Percentiles rank a stretch among this genome's conserved stretches.
Evolutionary conservation across 176 grass and related monocot species (phyloP).

Genomic region (Aegilops speltoides): DNA sequence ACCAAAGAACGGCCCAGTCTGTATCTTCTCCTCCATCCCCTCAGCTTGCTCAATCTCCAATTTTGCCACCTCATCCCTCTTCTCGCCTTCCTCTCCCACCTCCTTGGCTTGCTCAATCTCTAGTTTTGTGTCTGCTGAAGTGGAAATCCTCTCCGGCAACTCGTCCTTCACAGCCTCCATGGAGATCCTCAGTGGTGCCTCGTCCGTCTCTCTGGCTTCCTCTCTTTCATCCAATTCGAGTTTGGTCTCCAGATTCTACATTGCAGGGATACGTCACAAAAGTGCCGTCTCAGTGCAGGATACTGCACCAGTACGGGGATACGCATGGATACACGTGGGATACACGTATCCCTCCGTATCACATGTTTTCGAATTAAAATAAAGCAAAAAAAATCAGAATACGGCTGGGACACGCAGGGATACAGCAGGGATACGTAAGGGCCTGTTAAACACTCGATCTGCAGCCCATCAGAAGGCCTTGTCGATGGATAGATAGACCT

Average conservation of each 20-base stretch:
- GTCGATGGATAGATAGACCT: no score
- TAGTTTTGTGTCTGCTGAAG: not conserved
- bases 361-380: no score
- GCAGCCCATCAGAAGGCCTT: no score
- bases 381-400: no score
- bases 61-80: not conserved
- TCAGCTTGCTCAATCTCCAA: not conserved
- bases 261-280: no score
- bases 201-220: not conserved
- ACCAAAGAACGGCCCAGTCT: not conserved
- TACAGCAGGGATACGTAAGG: no score
- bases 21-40: not conserved
- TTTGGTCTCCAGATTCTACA: not conserved
- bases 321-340: no score
- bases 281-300: no score
- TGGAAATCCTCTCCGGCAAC: not conserved
- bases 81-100: not conserved
- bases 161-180: not conserved
- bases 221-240: not conserved
- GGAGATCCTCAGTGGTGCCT: not conserved
- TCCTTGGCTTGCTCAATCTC: not conserved
- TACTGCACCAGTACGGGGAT: no score
- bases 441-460: no score
- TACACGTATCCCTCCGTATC: no score
- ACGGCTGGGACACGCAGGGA: no score